Evolutionary conservation across 352 stramenopile genomes (phyloP).

Genomic region (Phytophthora rubi): DNA sequence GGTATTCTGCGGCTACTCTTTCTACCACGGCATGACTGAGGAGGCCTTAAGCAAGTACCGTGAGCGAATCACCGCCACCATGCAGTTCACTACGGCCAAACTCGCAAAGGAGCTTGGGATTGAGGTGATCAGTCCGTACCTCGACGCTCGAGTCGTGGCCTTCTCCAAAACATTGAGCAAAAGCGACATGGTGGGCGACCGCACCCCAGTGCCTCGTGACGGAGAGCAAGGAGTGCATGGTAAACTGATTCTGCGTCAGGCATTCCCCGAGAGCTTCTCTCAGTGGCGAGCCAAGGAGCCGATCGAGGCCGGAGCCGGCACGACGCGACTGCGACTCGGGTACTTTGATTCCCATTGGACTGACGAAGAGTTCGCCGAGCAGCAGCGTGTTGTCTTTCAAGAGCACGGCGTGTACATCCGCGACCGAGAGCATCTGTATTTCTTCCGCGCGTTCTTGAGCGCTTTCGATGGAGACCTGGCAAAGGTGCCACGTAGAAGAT

Average conservation of each 20-base stretch:
- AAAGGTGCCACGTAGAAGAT: conserved; percentile 48
- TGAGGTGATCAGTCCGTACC: conserved; percentile 77
- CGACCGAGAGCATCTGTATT: conserved; percentile 75
- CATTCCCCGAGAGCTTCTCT: conserved; percentile 82
- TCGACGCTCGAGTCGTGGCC: conserved; percentile 67
- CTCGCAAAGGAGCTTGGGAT: conserved; percentile 71
- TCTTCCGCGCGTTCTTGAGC: conserved; percentile 67
- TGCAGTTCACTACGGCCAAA: conserved; percentile 84
- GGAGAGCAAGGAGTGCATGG: conserved; percentile 56
- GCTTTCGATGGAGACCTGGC: conserved; percentile 55
- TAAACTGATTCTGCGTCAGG: conserved; percentile 87
- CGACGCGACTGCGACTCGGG: conserved; percentile 67
- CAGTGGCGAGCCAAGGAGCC: conserved; percentile 90
- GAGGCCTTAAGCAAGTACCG: conserved; percentile 70
- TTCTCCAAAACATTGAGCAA: conserved; percentile 73
- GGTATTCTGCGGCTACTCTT: conserved; percentile 89
- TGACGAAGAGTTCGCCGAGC: conserved; percentile 44
- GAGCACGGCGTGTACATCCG: conserved; percentile 63
- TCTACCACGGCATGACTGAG: conserved; percentile 77
- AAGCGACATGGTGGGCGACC: conserved; percentile 68
- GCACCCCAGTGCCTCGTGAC: conserved; percentile 61
- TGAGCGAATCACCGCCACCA: conserved; percentile 73
- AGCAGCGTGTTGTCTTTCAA: conserved; percentile 39
- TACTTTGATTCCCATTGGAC: conserved; percentile 64
- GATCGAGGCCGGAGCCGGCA: conserved; percentile 86